Conservation (phyloP, 495 filamentous ascomycete genomes). For the Hamigera avellanea region DNA sequence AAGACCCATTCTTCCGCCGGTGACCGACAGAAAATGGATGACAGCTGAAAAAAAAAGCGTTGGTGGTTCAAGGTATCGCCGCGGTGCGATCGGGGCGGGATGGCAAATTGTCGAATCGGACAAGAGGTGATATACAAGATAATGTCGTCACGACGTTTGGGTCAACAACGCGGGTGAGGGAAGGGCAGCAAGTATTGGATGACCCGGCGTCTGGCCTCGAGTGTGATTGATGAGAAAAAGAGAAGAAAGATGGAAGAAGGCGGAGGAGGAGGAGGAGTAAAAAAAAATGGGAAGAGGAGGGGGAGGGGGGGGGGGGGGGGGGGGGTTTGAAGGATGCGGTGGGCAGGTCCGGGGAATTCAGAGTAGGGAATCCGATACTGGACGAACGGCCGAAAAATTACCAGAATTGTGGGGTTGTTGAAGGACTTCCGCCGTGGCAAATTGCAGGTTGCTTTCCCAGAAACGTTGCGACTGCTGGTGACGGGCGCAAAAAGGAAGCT, state of each 20-base stretch:
- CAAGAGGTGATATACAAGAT: slow-evolving; percentile 4
- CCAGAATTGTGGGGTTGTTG: slow-evolving; percentile 13
- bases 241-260: slow-evolving; percentile 16
- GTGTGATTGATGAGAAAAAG: slow-evolving; percentile 11
- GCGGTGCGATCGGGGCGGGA: slow-evolving; percentile 6
- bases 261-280: slow-evolving; percentile 15
- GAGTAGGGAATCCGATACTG: slow-evolving; percentile 9
- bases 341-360: slow-evolving; percentile 16
- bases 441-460: slow-evolving; percentile 10
- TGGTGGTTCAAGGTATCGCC: slow-evolving; percentile 10
- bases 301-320: slow-evolving; percentile 6
- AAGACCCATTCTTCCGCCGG: slow-evolving; percentile 55
- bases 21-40: slow-evolving; percentile 33
- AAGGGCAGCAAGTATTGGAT: background rate
- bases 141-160: slow-evolving; percentile 20
- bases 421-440: slow-evolving; percentile 14
- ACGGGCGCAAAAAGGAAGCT: slow-evolving; percentile 1
- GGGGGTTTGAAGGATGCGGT: slow-evolving; percentile 7
- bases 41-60: slow-evolving; percentile 3
- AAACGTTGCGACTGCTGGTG: background rate
- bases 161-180: slow-evolving; percentile 14
- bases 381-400: slow-evolving; percentile 5
- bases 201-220: slow-evolving; percentile 16
- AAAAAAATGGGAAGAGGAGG: slow-evolving; percentile 5
- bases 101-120: slow-evolving; percentile 10